Evolutionary conservation across 495 filamentous ascomycete genomes (phyloP).

Genomic region (Talaromyces liani): DNA sequence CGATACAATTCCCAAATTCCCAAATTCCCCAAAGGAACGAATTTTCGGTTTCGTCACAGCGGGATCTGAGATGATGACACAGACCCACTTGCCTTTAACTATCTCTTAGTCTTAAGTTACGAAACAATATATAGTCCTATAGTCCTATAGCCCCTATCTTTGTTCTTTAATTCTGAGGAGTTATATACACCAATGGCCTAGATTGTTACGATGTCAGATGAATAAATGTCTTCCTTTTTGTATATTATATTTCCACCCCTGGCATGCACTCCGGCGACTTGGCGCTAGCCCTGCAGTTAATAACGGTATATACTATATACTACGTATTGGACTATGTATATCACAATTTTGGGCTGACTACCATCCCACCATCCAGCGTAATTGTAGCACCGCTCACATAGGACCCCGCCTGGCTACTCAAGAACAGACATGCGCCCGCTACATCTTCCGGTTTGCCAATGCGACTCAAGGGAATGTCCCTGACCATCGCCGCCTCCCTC

Average conservation of each 20-base stretch:
- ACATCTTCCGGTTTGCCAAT: conserved; percentile 68
- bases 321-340: too few relatives aligned
- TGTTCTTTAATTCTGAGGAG: too few relatives aligned
- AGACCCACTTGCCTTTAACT: neutral
- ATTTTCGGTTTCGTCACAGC: conserved; percentile 7
- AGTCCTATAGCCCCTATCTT: too few relatives aligned
- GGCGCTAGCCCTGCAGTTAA: neutral
- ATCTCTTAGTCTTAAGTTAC: too few relatives aligned
- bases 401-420: conserved; percentile 61
- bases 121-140: too few relatives aligned
- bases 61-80: conserved; percentile 4
- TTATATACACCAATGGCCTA: too few relatives aligned
- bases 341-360: conserved; percentile 48
- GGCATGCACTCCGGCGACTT: neutral
- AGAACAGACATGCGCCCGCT: conserved; percentile 68
- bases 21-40: neutral
- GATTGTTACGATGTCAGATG: neutral
- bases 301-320: neutral
- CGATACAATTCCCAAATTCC: neutral
- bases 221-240: neutral
- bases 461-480: conserved; percentile 58
- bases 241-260: neutral
- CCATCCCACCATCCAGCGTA: conserved; percentile 60
- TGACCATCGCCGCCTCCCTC: conserved; percentile 55
- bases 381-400: conserved; percentile 77